These are phyloP conservation scores for Colletotrichum coccodes DNA, from an alignment of 2,329 filamentous ascomycete genomes.

Conservation along the genomic window DNA sequence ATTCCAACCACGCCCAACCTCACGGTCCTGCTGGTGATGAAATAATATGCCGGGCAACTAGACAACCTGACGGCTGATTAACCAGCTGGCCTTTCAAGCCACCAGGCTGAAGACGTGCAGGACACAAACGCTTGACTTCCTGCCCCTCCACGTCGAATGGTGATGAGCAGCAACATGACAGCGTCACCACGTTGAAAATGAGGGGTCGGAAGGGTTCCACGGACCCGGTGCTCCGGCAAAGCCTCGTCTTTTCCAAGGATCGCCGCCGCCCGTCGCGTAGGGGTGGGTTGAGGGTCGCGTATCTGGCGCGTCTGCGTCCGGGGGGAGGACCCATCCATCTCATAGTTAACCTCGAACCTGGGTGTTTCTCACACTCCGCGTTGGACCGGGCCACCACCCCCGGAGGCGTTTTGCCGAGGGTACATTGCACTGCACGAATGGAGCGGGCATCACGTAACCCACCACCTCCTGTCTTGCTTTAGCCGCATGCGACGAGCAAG, in stretches of 20 bases:
- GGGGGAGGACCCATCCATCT: background rate
- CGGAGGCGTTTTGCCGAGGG: slow-evolving; percentile 1
- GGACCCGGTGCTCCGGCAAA: slow-evolving; percentile 26
- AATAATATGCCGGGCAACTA: slow-evolving; percentile 3
- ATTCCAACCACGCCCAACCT: background rate
- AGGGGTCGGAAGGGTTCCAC: slow-evolving; percentile 14
- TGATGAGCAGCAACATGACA: slow-evolving; percentile 1
- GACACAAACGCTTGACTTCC: slow-evolving; percentile 11
- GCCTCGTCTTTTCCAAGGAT: slow-evolving; percentile 5
- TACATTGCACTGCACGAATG: background rate
- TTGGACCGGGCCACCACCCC: background rate
- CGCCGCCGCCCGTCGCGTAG: slow-evolving; percentile 23
- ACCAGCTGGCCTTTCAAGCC: background rate
- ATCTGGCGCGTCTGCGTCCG: slow-evolving; percentile 23
- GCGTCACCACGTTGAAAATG: slow-evolving; percentile 4
- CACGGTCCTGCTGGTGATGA: slow-evolving; percentile 1
- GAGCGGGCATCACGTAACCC: slow-evolving; percentile 10
- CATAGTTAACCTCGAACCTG: slow-evolving; percentile 7
- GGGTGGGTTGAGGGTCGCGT: slow-evolving; percentile 23
- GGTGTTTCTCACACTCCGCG: slow-evolving; percentile 1
- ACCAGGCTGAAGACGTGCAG: slow-evolving; percentile 10
- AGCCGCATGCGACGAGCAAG: slow-evolving; percentile 13
- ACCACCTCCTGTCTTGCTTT: slow-evolving; percentile 21
- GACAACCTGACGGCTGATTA: background rate
- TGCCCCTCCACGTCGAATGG: background rate